Conservation (phyloP, 2,329 filamentous ascomycete species). For the Fusarium sambucinum region DNA sequence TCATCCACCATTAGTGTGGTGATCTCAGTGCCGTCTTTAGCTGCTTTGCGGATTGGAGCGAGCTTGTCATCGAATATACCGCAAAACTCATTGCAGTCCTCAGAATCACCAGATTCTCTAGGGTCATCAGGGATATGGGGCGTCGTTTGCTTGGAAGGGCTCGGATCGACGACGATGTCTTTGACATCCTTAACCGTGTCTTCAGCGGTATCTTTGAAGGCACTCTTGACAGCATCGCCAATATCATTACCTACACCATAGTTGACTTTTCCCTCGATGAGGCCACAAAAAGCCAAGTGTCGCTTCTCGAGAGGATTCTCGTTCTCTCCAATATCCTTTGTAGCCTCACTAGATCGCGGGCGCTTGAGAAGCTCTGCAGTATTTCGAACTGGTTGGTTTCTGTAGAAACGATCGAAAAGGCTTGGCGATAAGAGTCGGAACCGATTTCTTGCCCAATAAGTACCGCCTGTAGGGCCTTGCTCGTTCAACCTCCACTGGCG, state of each 20-base stretch:
- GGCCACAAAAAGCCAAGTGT: not conserved
- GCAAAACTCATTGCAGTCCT: not conserved
- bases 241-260: not conserved
- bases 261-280: not conserved
- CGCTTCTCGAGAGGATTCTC: not conserved
- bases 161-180: not conserved
- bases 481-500: slow-evolving; percentile 15
- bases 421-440: not conserved
- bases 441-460: not conserved
- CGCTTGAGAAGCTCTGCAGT: not conserved
- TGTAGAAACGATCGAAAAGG: not conserved
- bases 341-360: not conserved
- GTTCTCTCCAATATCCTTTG: not conserved
- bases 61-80: slow-evolving; percentile 2
- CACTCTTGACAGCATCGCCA: not conserved
- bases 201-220: not conserved
- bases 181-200: not conserved
- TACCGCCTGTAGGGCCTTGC: not conserved
- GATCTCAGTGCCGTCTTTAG: not conserved
- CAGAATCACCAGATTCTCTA: not conserved
- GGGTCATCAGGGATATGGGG: too few relatives aligned
- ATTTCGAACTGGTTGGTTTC: not conserved
- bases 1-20: not conserved
- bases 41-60: slow-evolving; percentile 1
- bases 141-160: not conserved